Evolutionary conservation across 2,329 filamentous ascomycete genomes (phyloP).

Genomic region (Trichoderma semiorbis): DNA sequence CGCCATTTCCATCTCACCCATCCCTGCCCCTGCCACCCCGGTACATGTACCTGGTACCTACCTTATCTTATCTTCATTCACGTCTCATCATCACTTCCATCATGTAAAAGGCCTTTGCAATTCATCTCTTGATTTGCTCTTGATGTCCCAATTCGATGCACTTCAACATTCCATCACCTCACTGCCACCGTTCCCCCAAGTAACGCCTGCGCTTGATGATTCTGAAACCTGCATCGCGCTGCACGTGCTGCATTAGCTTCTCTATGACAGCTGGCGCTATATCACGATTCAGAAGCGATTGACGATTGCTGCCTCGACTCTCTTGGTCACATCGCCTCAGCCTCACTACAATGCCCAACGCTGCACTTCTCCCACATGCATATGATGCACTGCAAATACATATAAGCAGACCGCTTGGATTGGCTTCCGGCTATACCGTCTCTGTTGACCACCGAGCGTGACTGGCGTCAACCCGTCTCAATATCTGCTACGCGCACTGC

Average conservation of each 20-base stretch:
- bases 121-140: not conserved
- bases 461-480: not conserved
- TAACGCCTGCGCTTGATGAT: not conserved
- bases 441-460: not conserved
- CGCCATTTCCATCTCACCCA: not conserved
- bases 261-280: not conserved
- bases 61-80: slow-evolving; percentile 11
- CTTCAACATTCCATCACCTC: not conserved
- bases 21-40: not conserved
- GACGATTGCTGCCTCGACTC: not conserved
- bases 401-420: not conserved
- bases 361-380: not conserved
- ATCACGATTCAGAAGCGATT: not conserved
- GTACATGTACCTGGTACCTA: not conserved
- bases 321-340: not conserved
- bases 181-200: not conserved
- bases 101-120: not conserved
- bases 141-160: not conserved
- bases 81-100: not conserved
- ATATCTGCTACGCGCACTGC: not conserved
- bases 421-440: not conserved
- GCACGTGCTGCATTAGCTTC: not conserved
- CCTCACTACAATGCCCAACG: not conserved
- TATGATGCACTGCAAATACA: not conserved
- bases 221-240: not conserved